Evolutionary conservation across 257 asterid genomes (phyloP).

Genomic region (Striga asiatica): DNA sequence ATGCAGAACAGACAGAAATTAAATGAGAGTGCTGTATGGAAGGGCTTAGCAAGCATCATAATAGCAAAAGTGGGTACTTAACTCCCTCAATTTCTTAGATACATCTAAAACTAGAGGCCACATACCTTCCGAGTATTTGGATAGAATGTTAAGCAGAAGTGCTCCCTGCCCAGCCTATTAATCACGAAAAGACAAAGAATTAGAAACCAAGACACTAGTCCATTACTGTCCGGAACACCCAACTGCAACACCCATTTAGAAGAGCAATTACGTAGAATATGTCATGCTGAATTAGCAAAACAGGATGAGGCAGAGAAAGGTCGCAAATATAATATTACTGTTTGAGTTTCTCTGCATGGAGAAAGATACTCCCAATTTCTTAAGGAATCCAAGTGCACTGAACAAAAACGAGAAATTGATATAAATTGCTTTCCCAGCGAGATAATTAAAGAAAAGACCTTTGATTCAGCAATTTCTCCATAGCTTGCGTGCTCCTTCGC

Average conservation of each 20-base stretch:
- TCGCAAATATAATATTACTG: conserved; percentile 1
- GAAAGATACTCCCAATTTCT: neutral
- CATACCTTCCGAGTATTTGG: conserved; percentile 84
- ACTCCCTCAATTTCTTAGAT: neutral
- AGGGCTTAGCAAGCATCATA: conserved; percentile 9
- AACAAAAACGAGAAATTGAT: neutral
- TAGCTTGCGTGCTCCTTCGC: conserved; percentile 95
- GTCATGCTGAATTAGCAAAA: neutral
- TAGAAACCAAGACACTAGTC: neutral
- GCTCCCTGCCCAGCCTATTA: conserved; percentile 92
- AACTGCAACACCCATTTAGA: neutral
- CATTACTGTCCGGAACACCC: neutral
- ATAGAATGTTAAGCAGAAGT: conserved; percentile 70
- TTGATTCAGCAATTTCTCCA: conserved; percentile 88
- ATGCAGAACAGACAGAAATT: neutral
- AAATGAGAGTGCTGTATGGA: neutral
- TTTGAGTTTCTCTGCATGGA: conserved; percentile 6
- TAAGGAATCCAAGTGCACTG: neutral
- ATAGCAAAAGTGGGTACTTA: conserved; percentile 1
- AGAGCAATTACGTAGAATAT: neutral
- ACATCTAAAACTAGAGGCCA: neutral
- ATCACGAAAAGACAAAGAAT: conserved; percentile 6
- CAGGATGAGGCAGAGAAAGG: neutral
- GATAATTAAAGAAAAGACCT: conserved; percentile 34
- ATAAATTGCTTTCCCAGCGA: neutral